phyloP scores from a whole-genome alignment of 2,329 filamentous ascomycete genomes.

The Gremmenia infestans region DNA sequence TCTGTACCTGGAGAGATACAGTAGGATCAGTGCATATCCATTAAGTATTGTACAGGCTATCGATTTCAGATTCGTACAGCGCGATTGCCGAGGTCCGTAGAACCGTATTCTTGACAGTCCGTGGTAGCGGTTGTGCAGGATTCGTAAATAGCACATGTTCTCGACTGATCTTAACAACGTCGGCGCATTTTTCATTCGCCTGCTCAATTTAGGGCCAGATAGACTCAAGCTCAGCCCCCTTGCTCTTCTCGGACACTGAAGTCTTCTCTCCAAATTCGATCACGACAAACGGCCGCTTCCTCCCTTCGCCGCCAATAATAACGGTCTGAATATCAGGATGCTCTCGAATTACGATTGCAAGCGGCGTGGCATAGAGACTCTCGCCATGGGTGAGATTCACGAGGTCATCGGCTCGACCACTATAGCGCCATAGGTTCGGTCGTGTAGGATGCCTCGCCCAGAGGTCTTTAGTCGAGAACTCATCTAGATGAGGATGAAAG shows the following conservation, averaged over 20 bases:
- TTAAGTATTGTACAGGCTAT: constrained; percentile 26
- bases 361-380: not conserved
- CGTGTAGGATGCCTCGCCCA: not conserved
- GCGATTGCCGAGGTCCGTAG: constrained; percentile 27
- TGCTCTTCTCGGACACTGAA: not conserved
- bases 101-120: constrained; percentile 34
- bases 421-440: not conserved
- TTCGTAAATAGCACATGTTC: constrained; percentile 28
- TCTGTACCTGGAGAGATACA: too few species aligned
- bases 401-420: not conserved
- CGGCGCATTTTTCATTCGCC: constrained; percentile 25
- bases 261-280: not conserved
- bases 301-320: not conserved
- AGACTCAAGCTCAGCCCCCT: not conserved
- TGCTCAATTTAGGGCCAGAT: constrained; percentile 22
- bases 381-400: constrained; percentile 1
- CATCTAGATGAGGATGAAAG: not conserved
- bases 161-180: constrained; percentile 27
- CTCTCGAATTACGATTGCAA: not conserved
- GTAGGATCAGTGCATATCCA: not conserved
- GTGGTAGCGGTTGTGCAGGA: constrained; percentile 29
- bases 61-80: constrained; percentile 29
- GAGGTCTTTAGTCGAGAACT: constrained; percentile 1
- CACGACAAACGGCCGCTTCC: not conserved
- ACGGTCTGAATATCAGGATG: not conserved